Evolutionary conservation across 352 stramenopile species (phyloP).

Genomic region (Chloridella minuta): DNA sequence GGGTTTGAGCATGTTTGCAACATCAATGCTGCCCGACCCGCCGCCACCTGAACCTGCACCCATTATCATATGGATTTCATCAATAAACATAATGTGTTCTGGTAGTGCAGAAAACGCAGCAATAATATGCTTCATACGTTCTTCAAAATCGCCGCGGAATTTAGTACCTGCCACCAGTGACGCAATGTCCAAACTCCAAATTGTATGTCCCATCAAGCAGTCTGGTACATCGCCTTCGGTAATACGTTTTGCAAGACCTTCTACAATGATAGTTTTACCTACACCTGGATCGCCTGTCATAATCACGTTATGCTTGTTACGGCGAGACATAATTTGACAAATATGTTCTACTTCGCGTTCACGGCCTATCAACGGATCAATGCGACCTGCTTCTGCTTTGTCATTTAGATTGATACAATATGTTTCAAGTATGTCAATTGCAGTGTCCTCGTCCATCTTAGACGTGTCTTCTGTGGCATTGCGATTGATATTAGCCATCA

Average conservation of each 20-base stretch:
- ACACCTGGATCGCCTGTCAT: slow-evolving; percentile 80
- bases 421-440: too few species aligned
- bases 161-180: slow-evolving; percentile 81
- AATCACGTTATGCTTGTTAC: slow-evolving; percentile 91
- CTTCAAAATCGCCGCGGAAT: slow-evolving; percentile 90
- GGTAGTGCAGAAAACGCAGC: too few species aligned
- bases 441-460: too few species aligned
- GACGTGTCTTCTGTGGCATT: too few species aligned
- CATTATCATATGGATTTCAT: too few species aligned
- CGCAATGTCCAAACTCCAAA: slow-evolving; percentile 58
- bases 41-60: too few species aligned
- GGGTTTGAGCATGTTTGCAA: too few species aligned
- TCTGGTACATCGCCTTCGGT: slow-evolving; percentile 64
- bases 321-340: slow-evolving; percentile 61
- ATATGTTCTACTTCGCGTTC: slow-evolving; percentile 16
- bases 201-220: slow-evolving; percentile 25
- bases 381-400: too few species aligned
- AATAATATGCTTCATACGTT: slow-evolving; percentile 30
- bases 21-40: too few species aligned
- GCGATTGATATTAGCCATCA: too few species aligned
- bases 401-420: too few species aligned
- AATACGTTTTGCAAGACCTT: slow-evolving; percentile 76
- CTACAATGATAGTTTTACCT: slow-evolving; percentile 59
- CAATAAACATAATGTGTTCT: slow-evolving; percentile 19
- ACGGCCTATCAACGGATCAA: too few species aligned